Percentiles rank a stretch among this genome's conserved stretches.
phyloP scores from a whole-genome alignment of 2,329 filamentous ascomycete genomes.

The Didymella sp. region DNA sequence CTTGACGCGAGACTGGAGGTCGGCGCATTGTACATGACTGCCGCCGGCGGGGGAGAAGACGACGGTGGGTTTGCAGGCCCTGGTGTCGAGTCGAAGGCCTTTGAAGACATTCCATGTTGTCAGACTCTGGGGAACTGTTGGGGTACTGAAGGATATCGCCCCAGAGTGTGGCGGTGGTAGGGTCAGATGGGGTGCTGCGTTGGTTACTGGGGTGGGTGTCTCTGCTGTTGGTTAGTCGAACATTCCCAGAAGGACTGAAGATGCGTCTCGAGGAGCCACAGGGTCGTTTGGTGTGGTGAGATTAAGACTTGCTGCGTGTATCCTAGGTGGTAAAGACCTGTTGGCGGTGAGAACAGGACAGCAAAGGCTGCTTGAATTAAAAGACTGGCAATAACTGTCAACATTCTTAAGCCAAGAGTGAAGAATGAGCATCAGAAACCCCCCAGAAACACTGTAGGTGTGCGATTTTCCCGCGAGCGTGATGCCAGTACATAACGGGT shows the following conservation, averaged over 20 bases:
- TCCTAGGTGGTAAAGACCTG: constrained; percentile 34
- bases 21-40: constrained; percentile 17
- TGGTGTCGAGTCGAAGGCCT: constrained; percentile 18
- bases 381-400: not conserved
- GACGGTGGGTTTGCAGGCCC: constrained; percentile 21
- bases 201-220: constrained; percentile 19
- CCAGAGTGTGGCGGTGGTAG: constrained; percentile 31
- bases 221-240: constrained; percentile 35
- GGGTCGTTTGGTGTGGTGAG: constrained; percentile 35
- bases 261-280: constrained; percentile 24
- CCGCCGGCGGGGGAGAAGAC: constrained; percentile 30
- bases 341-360: constrained; percentile 20
- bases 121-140: constrained; percentile 8
- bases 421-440: not conserved
- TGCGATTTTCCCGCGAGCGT: not conserved
- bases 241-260: constrained; percentile 26
- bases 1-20: not conserved
- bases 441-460: not conserved
- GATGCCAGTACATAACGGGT: not conserved
- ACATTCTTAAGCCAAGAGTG: not conserved
- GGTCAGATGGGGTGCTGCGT: constrained; percentile 29
- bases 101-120: constrained; percentile 23
- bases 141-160: constrained; percentile 19
- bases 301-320: constrained; percentile 36
- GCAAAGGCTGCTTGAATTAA: constrained; percentile 4